Percentiles rank a stretch among this genome's conserved stretches.
phyloP scores from a whole-genome alignment of 139 green algal genomes.

The Pleodorina starrii region DNA sequence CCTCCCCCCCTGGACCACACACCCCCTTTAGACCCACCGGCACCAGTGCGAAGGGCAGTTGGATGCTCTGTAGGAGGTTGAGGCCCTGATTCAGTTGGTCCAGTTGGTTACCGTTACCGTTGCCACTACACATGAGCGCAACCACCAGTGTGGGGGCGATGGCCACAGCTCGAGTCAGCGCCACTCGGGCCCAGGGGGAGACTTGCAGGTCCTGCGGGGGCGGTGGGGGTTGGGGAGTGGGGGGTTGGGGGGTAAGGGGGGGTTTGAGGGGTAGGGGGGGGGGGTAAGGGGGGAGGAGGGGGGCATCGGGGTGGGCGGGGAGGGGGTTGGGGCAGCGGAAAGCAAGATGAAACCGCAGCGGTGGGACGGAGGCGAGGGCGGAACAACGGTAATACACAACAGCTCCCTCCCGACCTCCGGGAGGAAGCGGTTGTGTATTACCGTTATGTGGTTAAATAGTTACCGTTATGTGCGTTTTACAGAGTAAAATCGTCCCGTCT shows the following conservation, averaged over 20 bases:
- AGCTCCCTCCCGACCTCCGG: too few relatives aligned
- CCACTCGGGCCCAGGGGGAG: slow-evolving; percentile 61
- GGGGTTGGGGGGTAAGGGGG: neutral
- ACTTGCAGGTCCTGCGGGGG: slow-evolving; percentile 53
- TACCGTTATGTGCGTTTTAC: too few relatives aligned
- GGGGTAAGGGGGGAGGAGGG: neutral
- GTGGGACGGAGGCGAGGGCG: neutral
- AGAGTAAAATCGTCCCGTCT: too few relatives aligned
- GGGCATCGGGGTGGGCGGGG: neutral
- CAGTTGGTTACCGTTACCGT: slow-evolving; percentile 41
- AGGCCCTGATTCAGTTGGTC: slow-evolving; percentile 72
- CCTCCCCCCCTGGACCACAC: too few relatives aligned
- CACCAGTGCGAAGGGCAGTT: slow-evolving; percentile 80
- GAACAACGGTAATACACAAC: too few relatives aligned
- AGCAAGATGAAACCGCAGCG: neutral
- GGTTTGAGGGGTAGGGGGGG: neutral
- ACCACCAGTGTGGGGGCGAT: slow-evolving; percentile 75
- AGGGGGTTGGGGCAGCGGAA: neutral
- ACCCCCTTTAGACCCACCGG: slow-evolving; percentile 58
- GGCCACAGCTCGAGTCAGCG: slow-evolving; percentile 70
- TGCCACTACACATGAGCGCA: slow-evolving; percentile 46
- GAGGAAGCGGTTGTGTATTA: too few relatives aligned
- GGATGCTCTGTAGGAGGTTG: slow-evolving; percentile 73
- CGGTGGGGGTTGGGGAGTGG: neutral
- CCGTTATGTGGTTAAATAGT: too few relatives aligned